Evolutionary conservation across 2,329 filamentous ascomycete genomes (phyloP), one percentile per base, ranked within the genome.

Genomic region (Cadophora sp.): DNA sequence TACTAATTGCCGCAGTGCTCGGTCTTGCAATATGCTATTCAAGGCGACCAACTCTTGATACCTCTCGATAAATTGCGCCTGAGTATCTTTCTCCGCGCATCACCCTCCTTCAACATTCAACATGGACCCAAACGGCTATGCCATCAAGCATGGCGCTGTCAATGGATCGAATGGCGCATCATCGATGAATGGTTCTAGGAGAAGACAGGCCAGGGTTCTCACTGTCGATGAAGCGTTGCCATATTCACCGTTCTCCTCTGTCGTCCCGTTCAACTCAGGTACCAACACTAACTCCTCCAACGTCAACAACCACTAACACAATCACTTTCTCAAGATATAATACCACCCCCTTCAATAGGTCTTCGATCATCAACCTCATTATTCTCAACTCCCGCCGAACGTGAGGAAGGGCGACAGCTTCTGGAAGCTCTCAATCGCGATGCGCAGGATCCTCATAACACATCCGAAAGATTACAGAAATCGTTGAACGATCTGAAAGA

Each of bases 201-300:
- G 51, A 8, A 62, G 62, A 53, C 69, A 83, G 65, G 84, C 72
- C 6, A 72, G 66, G 51, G 73, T 89, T 1, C 88, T 90, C 76
- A 86, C 86, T 3, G 86, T 96, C 14, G 86, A 91, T 66, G 91
- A 96, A 76, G 92, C 92, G 34, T 83, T 96, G 56, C 91, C 92
- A n/a, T 94, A 90, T 80, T 92, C 92, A 62, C 92, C 93, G 27
- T 90, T 95, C 77, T 92, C 90, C 60, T 93, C 92, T 3, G 91
- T 94, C 60, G 85, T 92, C 63, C 92, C 92, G 2, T 93, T 95
- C 79, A 88, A 91, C 78, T 87, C 91, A 73, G 89, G 92, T 94
- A 72, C 53, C 9, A 43, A 56, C 50, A 22, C 27, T 34, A 34
- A 55, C 22, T 50, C 51, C 40, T 43, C 60, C n/a, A 14, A 26